These are phyloP conservation scores for Stephanodiscus minutulus DNA, from an alignment of 108 stramenopile species.

Conservation along the genomic window DNA sequence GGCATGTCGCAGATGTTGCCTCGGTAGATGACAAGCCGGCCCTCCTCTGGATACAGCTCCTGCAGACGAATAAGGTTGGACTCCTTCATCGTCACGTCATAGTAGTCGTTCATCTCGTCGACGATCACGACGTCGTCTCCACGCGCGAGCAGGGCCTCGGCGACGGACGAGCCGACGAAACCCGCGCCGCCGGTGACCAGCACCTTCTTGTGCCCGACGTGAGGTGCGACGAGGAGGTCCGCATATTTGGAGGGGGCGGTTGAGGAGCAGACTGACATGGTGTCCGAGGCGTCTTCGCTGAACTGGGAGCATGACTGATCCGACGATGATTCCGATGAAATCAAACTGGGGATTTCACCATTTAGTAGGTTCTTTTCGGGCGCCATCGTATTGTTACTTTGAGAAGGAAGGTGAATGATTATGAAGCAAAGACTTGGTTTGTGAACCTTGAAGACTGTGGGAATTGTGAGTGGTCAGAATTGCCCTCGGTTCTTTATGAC, in stretches of 20 bases:
- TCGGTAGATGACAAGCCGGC: conserved; percentile 64
- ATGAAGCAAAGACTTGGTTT: no score
- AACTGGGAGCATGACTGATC: no score
- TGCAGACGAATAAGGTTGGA: conserved; percentile 74
- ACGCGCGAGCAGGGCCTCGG: conserved; percentile 76
- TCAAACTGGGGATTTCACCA: background rate
- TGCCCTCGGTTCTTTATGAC: no score
- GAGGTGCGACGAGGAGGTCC: conserved; percentile 48
- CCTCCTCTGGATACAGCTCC: conserved; percentile 42
- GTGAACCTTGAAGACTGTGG: no score
- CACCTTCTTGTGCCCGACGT: conserved; percentile 86
- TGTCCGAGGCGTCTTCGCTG: no score
- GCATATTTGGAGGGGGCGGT: background rate
- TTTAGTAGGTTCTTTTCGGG: background rate
- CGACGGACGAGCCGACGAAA: conserved; percentile 92
- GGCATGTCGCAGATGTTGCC: conserved; percentile 94
- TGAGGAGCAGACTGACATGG: background rate
- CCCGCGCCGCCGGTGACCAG: conserved; percentile 98
- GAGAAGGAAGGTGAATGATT: no score
- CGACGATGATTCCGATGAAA: no score
- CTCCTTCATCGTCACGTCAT: conserved; percentile 91
- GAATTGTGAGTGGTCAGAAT: no score
- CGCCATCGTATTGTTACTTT: no score
- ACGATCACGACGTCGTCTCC: conserved; percentile 96
- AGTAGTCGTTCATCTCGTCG: conserved; percentile 99